Percentiles rank a stretch among this genome's conserved stretches.
Conservation (phyloP, 176 grass and related monocot genomes). For the Avena eriantha region DNA sequence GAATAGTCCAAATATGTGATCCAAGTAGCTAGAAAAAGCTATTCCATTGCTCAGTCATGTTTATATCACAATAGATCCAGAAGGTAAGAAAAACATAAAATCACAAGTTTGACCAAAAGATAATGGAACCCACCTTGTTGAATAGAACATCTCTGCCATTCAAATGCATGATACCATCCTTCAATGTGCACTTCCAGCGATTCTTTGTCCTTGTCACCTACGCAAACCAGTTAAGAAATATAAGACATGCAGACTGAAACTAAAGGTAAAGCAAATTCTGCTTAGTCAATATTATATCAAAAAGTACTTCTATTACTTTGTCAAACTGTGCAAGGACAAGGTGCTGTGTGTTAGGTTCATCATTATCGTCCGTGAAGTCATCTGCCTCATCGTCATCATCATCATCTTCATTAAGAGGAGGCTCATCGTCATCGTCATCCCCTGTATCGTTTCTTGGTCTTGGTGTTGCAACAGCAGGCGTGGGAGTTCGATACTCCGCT, state of each 20-base stretch:
- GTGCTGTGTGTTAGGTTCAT: constrained; percentile 78
- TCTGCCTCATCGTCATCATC: constrained; percentile 69
- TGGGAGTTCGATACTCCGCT: constrained; percentile 70
- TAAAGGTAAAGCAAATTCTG: constrained; percentile 1
- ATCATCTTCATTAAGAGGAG: constrained; percentile 79
- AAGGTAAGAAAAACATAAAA: neutral
- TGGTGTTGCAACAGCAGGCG: constrained; percentile 67
- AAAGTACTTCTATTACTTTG: constrained; percentile 55
- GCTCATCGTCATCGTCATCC: constrained; percentile 64
- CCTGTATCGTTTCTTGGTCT: constrained; percentile 50
- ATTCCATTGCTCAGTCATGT: neutral
- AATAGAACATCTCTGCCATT: constrained; percentile 76
- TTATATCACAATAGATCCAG: constrained; percentile 1
- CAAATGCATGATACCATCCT: constrained; percentile 91
- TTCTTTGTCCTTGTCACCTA: constrained; percentile 86
- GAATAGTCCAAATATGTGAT: neutral
- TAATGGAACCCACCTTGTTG: constrained; percentile 63
- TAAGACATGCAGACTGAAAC: constrained; percentile 17
- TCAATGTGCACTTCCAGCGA: constrained; percentile 82
- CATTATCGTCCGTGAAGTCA: constrained; percentile 67
- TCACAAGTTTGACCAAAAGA: constrained; percentile 19
- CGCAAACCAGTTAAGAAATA: constrained; percentile 40
- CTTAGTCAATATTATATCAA: constrained; percentile 20
- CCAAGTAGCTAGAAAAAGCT: neutral
- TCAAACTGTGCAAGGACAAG: constrained; percentile 83